Base-by-base conservation (phyloP, 257 asterid genomes). In the Solanum chiquidenum region DNA sequence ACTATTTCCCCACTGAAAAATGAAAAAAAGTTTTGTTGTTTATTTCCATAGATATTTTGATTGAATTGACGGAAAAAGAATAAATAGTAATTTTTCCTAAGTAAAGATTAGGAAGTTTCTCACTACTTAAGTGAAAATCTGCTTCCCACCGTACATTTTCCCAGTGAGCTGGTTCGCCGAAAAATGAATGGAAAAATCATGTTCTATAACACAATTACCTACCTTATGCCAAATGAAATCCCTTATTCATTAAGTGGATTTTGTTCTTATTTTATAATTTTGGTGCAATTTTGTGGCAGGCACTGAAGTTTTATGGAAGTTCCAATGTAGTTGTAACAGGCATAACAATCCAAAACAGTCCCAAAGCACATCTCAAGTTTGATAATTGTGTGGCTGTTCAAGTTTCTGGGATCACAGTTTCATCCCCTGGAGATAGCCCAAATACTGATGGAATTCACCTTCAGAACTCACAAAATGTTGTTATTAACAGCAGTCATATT, bases 361-460 rank as follows among this genome's bases (percentile, higher is more conserved):
- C 90, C 1, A 92, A 92, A 42, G 77, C 92, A 3, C 96, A 94
- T 87, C 89, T 94, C 58, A 93, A 91, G 87, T 93, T 94, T 87
- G 90, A 93, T 46, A 21, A 55, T 23, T 94, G 96, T 52, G 12
- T 5, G 5, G 92, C 86, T 5, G 94, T 93, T 25, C 88, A 88
- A 29, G 94, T 92, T 7, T 90, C 38, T 58, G 88, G 88, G 64
- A 84, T 94, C 16, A 92, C 85, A 88, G 87, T 91, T 38, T 86
- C 93, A 3, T 92, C 96, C 23, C 97, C 95, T 14, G 93, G 85
- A 29, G 86, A 91, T 73, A 91, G 94, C 86, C 95, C 96, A 64
- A 92, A 94, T 73, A 94, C 96, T 1, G 95, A 94, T 44, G 96
- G 96, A 72, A 94, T 94, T 88, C 95, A 93, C 82, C 86, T 94